Evolutionary conservation across 2,329 filamentous ascomycete species (phyloP), one percentile per base, ranked within the genome.

Genomic region (Niveomyces coronatus): DNA sequence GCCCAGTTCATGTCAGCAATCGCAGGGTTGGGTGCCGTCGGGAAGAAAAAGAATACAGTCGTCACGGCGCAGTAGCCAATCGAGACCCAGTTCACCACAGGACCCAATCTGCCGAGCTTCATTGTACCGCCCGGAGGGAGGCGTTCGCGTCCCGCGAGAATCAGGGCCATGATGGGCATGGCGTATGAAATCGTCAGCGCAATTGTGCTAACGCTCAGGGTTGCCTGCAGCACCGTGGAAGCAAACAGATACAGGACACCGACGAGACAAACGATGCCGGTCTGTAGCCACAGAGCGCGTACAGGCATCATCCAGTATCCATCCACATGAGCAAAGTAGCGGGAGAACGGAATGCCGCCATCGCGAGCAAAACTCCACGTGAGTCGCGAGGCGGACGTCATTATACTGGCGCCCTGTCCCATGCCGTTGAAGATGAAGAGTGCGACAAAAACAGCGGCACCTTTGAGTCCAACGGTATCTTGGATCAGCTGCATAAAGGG

Each of bases 201-300:
- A 39, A 74, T 73, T 9, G 70, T 74, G 55, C 68, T 71, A 44
- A 74, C 70, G 44, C 66, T 69, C 15, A 74, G 54, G 33, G 74
- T 67, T 13, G 71, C 70, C 28, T 67, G 57, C 10, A 75, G 61
- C 0, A 73, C 70, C 0, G 70, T 70, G 33, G 61, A 62, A 31
- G 71, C 61, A 40, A 74, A 74, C 1, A 70, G 62, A 45, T 74
- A 74, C 0, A 77, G 59, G 3, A 76, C 47, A n/a, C 72, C 73
- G 8, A 77, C 61, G 9, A 62, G 40, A 5, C 47, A 49, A 36
- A 60, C 54, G 32, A 62, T 49, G n/a, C 55, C 49, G 2, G 68
- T 67, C 45, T 76, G 71, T 1, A 62, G 57, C 64, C 68, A 71
- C 19, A 74, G 57, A 0, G 71, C 63, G 3, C 70, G 65, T 0